Percentiles rank a stretch among this genome's conserved stretches.
phyloP scores from a whole-genome alignment of 1,284 basidiomycete species.

The Singerocomus rubriflavus region DNA sequence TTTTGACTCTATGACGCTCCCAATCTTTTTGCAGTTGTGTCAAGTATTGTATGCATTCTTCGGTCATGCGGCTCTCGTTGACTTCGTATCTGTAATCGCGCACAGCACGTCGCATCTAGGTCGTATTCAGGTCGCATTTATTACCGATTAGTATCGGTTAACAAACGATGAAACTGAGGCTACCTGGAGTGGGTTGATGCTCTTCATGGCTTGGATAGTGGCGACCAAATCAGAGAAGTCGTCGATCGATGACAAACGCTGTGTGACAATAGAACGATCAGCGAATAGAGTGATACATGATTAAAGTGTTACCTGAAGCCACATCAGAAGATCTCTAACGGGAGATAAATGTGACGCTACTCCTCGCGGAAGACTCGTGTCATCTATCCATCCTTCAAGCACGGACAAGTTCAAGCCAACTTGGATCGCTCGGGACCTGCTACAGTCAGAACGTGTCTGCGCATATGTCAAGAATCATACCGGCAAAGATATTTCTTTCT shows the following conservation, averaged over 20 bases:
- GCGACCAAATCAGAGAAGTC: constrained; percentile 88
- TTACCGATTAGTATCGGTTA: constrained; percentile 1
- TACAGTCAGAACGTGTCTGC: constrained; percentile 5
- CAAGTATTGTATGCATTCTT: constrained; percentile 93
- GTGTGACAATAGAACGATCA: constrained; percentile 16
- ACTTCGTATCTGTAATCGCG: constrained; percentile 96
- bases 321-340: constrained; percentile 81
- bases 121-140: neutral
- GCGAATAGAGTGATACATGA: constrained; percentile 8
- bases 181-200: constrained; percentile 89
- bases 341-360: constrained; percentile 82
- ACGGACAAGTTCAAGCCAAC: constrained; percentile 85
- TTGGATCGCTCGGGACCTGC: constrained; percentile 81
- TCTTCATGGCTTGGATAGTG: constrained; percentile 84
- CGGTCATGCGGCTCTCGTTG: constrained; percentile 87
- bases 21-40: constrained; percentile 94
- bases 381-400: constrained; percentile 90
- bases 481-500: constrained; percentile 93
- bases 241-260: constrained; percentile 82
- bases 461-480: constrained; percentile 36
- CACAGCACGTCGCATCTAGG: constrained; percentile 85
- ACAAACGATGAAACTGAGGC: constrained; percentile 2
- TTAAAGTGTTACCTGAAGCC: constrained; percentile 68
- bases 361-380: constrained; percentile 76
- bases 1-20: constrained; percentile 84